Base-by-base conservation (phyloP, 179 eudicot genomes). In the Heliamphora ciliata region DNA sequence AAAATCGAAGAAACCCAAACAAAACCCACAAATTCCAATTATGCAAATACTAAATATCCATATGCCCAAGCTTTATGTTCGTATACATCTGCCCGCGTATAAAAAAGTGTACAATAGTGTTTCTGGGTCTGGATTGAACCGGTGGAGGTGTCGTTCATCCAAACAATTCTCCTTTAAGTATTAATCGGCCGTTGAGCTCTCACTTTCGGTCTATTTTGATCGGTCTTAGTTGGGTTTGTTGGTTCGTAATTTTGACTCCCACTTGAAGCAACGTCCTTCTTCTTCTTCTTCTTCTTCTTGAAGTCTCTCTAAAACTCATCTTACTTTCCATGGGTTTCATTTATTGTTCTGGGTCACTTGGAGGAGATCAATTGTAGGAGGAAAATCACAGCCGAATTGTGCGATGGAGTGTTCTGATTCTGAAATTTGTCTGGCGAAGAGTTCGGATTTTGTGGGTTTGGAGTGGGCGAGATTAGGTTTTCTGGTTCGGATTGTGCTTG, bases 111-210 rank as follows among this genome's bases (percentile, higher is more conserved):
- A 5, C n/a, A 2, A 8, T 31, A 31, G 40, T 31, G 11, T 51
- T 56, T 58, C 76, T 66, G 67, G 79, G 64, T 65, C 17, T 50
- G 78, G 52, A 78, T 83, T 78, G 40, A 55, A 71, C 81, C 11
- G 54, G 84, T 47, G 84, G 40, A 78, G 79, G 78, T 51, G 14
- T 13, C 6, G 44, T 14, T 71, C 56, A 66, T 69, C 74, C 2
- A 48, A 47, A 9, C 52, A 60, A 17, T 3, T 3, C 0, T 13
- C 52, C 58, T 40, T 18, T 24, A 18, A n/a, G 64, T 82, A 24
- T 21, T 58, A 68, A 82, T 86, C 55, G 86, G 86, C 81, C 81
- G 93, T 90, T 91, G 87, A 76, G 83, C 87, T 86, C 79, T 91
- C 92, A 6, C 81, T 82, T 74, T 88, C 78, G 66, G 84, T 9